Percentiles rank a stretch among this genome's conserved stretches.
These are phyloP conservation scores for Sordariomycetes sp. DNA, from an alignment of 2,329 filamentous ascomycete species.

Conservation along the genomic window DNA sequence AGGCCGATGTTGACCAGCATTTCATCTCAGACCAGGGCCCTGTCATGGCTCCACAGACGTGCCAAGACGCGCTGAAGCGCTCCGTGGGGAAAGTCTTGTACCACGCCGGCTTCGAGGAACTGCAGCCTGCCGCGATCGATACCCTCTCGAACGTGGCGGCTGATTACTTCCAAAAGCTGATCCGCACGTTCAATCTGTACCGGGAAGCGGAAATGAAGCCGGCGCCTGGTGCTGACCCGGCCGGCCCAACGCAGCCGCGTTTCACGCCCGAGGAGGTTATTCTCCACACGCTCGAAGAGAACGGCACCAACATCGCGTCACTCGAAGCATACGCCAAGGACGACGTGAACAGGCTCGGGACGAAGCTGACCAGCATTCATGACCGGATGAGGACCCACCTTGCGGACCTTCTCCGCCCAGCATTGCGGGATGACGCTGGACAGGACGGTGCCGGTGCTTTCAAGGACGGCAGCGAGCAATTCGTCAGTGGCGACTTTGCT, in stretches of 20 bases:
- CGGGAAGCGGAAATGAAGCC: constrained; percentile 71
- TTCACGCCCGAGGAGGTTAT: constrained; percentile 80
- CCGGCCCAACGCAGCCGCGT: constrained; percentile 41
- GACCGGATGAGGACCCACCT: constrained; percentile 92
- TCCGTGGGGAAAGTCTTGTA: constrained; percentile 94
- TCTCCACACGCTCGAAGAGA: constrained; percentile 75
- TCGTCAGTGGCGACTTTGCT: constrained; percentile 91
- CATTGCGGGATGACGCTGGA: constrained; percentile 62
- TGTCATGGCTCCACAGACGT: constrained; percentile 74
- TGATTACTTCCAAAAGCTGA: constrained; percentile 81
- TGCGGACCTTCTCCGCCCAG: constrained; percentile 85
- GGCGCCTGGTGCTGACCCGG: constrained; percentile 29
- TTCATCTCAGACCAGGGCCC: constrained; percentile 84
- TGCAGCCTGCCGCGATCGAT: constrained; percentile 89
- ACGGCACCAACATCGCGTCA: constrained; percentile 69
- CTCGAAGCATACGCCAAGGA: constrained; percentile 85
- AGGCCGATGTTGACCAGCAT: constrained; percentile 78
- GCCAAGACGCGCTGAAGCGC: constrained; percentile 74
- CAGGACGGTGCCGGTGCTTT: constrained; percentile 84
- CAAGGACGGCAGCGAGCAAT: constrained; percentile 94
- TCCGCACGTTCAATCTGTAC: constrained; percentile 70
- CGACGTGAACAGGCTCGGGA: constrained; percentile 76
- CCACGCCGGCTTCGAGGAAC: constrained; percentile 91
- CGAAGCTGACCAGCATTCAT: constrained; percentile 73
- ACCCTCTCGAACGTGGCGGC: constrained; percentile 79